Conservation (phyloP, 106 monocot species). For the Acanthochlamys bracteata region DNA sequence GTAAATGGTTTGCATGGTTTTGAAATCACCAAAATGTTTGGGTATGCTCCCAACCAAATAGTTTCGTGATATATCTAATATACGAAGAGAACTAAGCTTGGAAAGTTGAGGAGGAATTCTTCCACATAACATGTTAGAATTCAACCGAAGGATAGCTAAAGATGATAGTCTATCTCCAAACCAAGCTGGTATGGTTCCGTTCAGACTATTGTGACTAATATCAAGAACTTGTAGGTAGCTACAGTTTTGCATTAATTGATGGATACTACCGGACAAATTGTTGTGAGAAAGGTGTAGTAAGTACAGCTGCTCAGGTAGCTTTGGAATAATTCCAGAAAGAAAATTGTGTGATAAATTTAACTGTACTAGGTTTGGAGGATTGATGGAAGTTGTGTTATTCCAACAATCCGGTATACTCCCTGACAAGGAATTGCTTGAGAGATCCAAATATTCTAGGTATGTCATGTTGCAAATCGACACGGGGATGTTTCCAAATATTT, state of each 20-base stretch:
- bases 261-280: not conserved
- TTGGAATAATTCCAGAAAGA: conserved; percentile 3
- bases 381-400: not conserved
- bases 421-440: conserved; percentile 12
- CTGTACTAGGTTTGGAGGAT: not conserved
- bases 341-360: not conserved
- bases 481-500: not conserved
- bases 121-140: not conserved
- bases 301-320: not conserved
- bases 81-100: not conserved
- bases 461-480: not conserved
- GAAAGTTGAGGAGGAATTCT: not conserved
- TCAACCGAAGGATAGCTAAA: not conserved
- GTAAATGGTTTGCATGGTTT: not conserved
- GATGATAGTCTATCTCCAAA: not conserved
- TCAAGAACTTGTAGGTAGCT: not conserved
- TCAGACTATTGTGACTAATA: not conserved
- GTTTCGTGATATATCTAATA: not conserved
- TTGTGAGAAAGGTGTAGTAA: not conserved
- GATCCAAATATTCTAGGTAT: not conserved
- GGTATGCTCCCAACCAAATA: not conserved
- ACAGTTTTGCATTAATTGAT: not conserved
- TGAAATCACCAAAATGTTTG: not conserved
- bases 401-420: conserved; percentile 9
- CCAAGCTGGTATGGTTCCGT: not conserved